Conservation (phyloP, 2,329 filamentous ascomycete species). For the Chalaropsis thielavioides region DNA sequence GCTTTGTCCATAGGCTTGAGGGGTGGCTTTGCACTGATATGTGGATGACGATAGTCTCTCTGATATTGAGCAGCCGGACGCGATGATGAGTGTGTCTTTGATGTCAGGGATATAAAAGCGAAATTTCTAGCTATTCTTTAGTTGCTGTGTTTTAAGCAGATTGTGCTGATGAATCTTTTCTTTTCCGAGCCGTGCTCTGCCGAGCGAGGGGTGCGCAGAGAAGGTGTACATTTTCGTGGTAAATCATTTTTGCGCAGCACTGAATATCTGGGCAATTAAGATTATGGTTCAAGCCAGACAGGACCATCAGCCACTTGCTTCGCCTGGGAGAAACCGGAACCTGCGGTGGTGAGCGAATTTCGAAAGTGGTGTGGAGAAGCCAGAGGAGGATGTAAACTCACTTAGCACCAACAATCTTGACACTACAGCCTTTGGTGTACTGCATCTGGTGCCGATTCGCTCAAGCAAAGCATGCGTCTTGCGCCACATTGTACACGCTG, state of each 20-base stretch:
- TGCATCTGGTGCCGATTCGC: background rate
- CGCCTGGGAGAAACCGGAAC: slow-evolving; percentile 2
- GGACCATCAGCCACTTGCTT: background rate
- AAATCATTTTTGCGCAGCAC: background rate
- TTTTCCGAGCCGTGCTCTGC: background rate
- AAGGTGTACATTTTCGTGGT: background rate
- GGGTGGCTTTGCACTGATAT: background rate
- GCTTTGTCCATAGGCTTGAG: background rate
- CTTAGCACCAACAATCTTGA: background rate
- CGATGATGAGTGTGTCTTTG: background rate
- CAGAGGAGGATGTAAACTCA: background rate
- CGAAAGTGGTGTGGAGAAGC: background rate
- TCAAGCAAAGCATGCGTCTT: background rate
- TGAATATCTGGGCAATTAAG: slow-evolving; percentile 6
- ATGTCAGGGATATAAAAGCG: background rate
- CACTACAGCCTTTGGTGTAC: background rate
- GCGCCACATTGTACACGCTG: slow-evolving; percentile 1
- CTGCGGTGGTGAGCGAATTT: background rate
- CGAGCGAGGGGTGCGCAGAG: background rate
- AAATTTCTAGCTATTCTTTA: background rate
- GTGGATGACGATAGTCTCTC: background rate
- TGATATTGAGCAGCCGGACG: background rate
- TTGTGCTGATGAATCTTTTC: background rate
- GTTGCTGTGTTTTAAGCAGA: background rate
- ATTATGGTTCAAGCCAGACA: background rate